Base-by-base conservation (phyloP, 1,284 basidiomycete species). In the Boletus putidus region DNA sequence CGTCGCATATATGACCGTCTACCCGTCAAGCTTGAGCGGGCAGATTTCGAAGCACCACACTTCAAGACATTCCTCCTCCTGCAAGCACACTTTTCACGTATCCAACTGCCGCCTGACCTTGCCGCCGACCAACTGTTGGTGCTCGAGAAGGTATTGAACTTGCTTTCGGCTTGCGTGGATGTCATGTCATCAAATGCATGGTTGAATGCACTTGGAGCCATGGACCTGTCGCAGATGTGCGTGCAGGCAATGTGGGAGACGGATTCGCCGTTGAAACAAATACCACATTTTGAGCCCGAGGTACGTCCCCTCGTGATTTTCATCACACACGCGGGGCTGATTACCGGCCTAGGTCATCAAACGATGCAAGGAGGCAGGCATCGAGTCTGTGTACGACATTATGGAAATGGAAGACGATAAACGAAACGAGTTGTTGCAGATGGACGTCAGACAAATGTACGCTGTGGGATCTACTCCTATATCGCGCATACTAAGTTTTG, bases 141-240 rank as follows among this genome's bases (percentile, higher is more conserved):
- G 15, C 80, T 99, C 5, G 87, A 91, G 75, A 97, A 96, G 75
- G 88, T 97, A 33, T 80, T 98, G 62, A 96, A 94, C 67, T 76
- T 96, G 31, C 80, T 96, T 25, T 94, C 91, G 15, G 95, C 96
- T 3, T 96, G 94, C 70, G 96, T 98, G 37, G 96, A 98, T 73
- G 96, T 99, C 60, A 95, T 99, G 94, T 95, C 92, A 7, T 94
- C 91, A 49, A 98, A 98, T 70, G 94, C 92, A 5, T 96, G 89
- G 88, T 75, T 99, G 68, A 96, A 89, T 70, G 96, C 96, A 1
- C 79, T 98, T 18, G 92, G 96, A 50, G 96, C 96, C 0, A 99
- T 99, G 97, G 97, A 99, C 77, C 75, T 99, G 59, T 92, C 91
- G n/a, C 97, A 99, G 77, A 99, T 99, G 96, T 95, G 93, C 73